These are phyloP conservation scores for Candida qinlingensis DNA, from an alignment of 805 yeast genomes.

Conservation along the genomic window DNA sequence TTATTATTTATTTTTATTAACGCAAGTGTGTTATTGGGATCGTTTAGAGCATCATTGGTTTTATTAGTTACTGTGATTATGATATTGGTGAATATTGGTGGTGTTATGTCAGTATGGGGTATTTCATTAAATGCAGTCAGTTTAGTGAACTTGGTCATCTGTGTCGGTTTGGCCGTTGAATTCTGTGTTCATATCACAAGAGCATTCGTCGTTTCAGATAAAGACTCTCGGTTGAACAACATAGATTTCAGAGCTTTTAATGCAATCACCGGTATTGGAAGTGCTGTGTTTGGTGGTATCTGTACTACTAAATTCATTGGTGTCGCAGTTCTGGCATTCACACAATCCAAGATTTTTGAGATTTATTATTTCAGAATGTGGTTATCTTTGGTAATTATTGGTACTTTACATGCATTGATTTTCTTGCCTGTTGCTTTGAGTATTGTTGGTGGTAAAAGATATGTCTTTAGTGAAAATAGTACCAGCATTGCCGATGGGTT, in stretches of 20 bases:
- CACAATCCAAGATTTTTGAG: conserved; percentile 82
- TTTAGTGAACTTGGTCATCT: conserved; percentile 84
- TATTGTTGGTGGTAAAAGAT: conserved; percentile 55
- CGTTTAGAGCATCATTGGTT: conserved; percentile 51
- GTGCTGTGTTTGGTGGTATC: conserved; percentile 86
- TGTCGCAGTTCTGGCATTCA: conserved; percentile 78
- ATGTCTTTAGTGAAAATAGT: conserved; percentile 33
- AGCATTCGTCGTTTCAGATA: conserved; percentile 47
- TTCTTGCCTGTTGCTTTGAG: conserved; percentile 74
- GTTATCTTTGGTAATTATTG: conserved; percentile 71
- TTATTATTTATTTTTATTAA: conserved; percentile 44
- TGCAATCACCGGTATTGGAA: conserved; percentile 77
- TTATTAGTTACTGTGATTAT: conserved; percentile 54
- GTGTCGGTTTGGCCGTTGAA: conserved; percentile 90
- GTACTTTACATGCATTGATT: conserved; percentile 72
- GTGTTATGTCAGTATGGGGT: conserved; percentile 68
- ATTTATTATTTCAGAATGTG: conserved; percentile 94
- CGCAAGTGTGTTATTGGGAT: conserved; percentile 59
- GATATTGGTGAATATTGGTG: conserved; percentile 71
- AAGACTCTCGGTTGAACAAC: conserved; percentile 28
- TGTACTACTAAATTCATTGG: conserved; percentile 88
- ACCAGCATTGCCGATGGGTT: conserved; percentile 29
- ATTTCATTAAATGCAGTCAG: conserved; percentile 85
- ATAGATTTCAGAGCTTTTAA: conserved; percentile 35
- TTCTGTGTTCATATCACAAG: conserved; percentile 85